Conservation (phyloP, 495 filamentous ascomycete species). For the Podospora pseudocomata region DNA sequence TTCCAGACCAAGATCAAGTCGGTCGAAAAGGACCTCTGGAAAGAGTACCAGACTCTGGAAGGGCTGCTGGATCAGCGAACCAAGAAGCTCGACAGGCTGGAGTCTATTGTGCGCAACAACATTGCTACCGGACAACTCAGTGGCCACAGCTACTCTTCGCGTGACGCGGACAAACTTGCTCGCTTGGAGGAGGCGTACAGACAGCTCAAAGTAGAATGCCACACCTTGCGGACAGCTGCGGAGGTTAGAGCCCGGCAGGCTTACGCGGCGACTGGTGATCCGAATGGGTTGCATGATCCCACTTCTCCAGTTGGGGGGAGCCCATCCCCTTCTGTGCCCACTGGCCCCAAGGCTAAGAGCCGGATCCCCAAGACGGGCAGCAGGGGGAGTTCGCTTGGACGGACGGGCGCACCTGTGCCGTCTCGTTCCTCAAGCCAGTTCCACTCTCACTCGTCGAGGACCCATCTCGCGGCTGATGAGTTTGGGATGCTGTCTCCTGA, state of each 20-base stretch:
- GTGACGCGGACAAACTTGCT: constrained; percentile 46
- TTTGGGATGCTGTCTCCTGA: constrained; percentile 3
- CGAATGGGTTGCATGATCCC: constrained; percentile 25
- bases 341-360: constrained; percentile 41
- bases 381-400: constrained; percentile 19
- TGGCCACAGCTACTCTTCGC: constrained; percentile 13
- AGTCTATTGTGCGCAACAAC: constrained; percentile 61
- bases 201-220: constrained; percentile 77
- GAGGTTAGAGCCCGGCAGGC: constrained; percentile 41
- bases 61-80: constrained; percentile 70
- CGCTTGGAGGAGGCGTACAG: constrained; percentile 78
- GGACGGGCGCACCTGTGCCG: constrained; percentile 21
- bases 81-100: constrained; percentile 84
- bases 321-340: constrained; percentile 49
- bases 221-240: constrained; percentile 59
- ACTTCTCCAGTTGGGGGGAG: constrained; percentile 33
- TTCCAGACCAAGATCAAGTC: constrained; percentile 76
- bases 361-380: constrained; percentile 37
- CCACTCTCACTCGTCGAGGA: not conserved
- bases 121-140: constrained; percentile 44
- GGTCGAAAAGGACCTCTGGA: constrained; percentile 85
- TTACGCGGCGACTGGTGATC: constrained; percentile 24
- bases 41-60: constrained; percentile 86
- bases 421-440: not conserved
- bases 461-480: not conserved